These are phyloP conservation scores for Colletotrichum tropicale DNA, from an alignment of 2,329 filamentous ascomycete genomes.

Conservation along the genomic window DNA sequence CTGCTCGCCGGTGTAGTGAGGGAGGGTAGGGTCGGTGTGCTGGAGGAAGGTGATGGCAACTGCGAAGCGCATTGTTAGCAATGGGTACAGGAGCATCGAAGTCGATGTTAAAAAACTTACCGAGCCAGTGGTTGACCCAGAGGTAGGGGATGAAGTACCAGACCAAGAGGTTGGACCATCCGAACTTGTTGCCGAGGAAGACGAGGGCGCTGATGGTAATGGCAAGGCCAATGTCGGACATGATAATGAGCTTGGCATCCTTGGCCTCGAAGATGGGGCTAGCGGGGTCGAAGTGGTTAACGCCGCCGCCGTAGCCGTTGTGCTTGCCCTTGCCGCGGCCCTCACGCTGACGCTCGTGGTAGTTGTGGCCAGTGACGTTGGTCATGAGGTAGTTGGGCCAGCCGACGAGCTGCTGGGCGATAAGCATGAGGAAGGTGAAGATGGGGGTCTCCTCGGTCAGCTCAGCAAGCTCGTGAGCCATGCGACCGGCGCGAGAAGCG, in stretches of 20 bases:
- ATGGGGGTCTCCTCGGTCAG: constrained; percentile 95
- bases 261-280: constrained; percentile 92
- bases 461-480: constrained; percentile 84
- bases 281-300: constrained; percentile 92
- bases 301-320: constrained; percentile 80
- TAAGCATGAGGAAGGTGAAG: constrained; percentile 73
- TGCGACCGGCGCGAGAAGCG: constrained; percentile 73
- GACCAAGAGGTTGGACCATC: constrained; percentile 84
- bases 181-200: constrained; percentile 76
- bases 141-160: constrained; percentile 97
- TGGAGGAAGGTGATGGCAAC: constrained; percentile 98
- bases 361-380: constrained; percentile 97
- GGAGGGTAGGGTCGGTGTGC: constrained; percentile 93
- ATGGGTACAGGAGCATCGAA: neutral
- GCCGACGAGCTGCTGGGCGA: constrained; percentile 87
- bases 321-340: constrained; percentile 91
- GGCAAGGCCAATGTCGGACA: constrained; percentile 83
- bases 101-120: constrained; percentile 58
- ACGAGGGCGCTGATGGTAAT: constrained; percentile 67
- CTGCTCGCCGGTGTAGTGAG: constrained; percentile 84
- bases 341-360: constrained; percentile 88
- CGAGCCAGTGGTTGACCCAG: constrained; percentile 99
- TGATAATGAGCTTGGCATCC: constrained; percentile 83
- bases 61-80: constrained; percentile 37
- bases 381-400: constrained; percentile 91